Percentiles rank a stretch among this genome's conserved stretches.
These are phyloP conservation scores for Penicillium ucsense DNA, from an alignment of 495 filamentous ascomycete genomes.

Conservation along the genomic window DNA sequence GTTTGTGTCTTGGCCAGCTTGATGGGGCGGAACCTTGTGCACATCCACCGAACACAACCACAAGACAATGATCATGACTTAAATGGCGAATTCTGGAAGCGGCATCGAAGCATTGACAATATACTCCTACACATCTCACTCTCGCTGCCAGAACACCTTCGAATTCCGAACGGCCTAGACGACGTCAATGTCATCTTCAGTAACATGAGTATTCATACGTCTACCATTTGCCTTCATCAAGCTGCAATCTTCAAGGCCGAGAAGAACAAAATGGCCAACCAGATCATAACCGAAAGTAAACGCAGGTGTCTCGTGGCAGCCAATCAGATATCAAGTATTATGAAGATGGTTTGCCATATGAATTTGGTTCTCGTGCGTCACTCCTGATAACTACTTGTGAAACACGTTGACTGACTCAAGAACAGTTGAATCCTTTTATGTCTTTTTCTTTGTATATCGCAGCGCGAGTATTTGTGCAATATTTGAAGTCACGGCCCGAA, in stretches of 20 bases:
- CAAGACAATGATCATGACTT: slow-evolving; percentile 81
- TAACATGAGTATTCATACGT: slow-evolving; percentile 95
- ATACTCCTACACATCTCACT: slow-evolving; percentile 80
- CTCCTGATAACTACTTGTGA: not conserved
- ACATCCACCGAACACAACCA: slow-evolving; percentile 80
- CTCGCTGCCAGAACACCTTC: slow-evolving; percentile 71
- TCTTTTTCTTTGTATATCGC: slow-evolving; percentile 94
- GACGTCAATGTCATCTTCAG: slow-evolving; percentile 88
- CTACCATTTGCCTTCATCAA: slow-evolving; percentile 94
- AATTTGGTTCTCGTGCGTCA: slow-evolving; percentile 71
- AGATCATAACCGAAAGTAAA: slow-evolving; percentile 79
- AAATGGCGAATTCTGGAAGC: slow-evolving; percentile 93
- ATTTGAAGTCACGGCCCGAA: slow-evolving; percentile 77
- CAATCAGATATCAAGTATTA: slow-evolving; percentile 89
- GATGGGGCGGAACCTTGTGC: slow-evolving; percentile 88
- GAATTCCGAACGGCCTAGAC: slow-evolving; percentile 64
- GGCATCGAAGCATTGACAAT: slow-evolving; percentile 82
- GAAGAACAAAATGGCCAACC: slow-evolving; percentile 68
- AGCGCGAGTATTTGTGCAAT: slow-evolving; percentile 91
- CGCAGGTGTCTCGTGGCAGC: slow-evolving; percentile 88
- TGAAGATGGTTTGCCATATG: slow-evolving; percentile 88
- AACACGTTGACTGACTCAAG: slow-evolving; percentile 3
- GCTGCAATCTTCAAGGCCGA: slow-evolving; percentile 97
- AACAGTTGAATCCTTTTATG: slow-evolving; percentile 90
- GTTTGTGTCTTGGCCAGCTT: slow-evolving; percentile 77